Percentiles rank a stretch among this genome's conserved stretches.
Conservation (phyloP, 202 grass and related monocot species). For the Bolboschoenoplectus hybrid region DNA sequence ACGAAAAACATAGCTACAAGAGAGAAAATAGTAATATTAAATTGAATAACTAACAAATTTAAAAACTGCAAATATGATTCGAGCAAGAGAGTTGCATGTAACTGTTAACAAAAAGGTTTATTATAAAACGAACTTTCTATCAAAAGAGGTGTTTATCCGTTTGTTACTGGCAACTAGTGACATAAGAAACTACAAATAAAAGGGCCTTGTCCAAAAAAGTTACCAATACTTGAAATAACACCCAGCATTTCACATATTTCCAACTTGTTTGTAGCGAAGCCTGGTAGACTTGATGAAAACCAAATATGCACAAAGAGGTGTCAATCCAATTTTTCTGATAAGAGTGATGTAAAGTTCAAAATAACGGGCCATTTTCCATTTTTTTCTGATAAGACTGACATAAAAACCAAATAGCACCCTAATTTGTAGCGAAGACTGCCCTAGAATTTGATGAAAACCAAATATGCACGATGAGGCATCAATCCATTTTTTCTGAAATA, state of each 20-base stretch:
- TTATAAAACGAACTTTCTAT: neutral
- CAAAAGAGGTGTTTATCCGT: neutral
- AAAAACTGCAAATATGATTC: conserved; percentile 5
- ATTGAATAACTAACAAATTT: neutral
- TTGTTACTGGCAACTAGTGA: neutral
- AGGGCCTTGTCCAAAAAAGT: neutral
- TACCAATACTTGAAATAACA: conserved; percentile 1
- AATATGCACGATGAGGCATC: neutral
- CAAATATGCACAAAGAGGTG: neutral
- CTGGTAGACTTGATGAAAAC: neutral
- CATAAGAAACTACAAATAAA: neutral
- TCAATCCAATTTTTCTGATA: neutral
- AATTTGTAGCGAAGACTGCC: neutral
- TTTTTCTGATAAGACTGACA: no score
- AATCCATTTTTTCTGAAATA: conserved; percentile 1
- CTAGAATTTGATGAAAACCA: neutral
- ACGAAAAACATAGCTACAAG: conserved; percentile 44
- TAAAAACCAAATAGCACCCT: neutral
- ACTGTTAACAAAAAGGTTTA: neutral
- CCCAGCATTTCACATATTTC: conserved; percentile 3
- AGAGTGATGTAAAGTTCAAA: neutral
- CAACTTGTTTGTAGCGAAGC: neutral
- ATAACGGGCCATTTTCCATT: neutral
- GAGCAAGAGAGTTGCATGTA: neutral
- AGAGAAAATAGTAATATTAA: neutral